Base-by-base conservation (phyloP, 2,329 filamentous ascomycete genomes). In the Chrysosporium queenslandicum region DNA sequence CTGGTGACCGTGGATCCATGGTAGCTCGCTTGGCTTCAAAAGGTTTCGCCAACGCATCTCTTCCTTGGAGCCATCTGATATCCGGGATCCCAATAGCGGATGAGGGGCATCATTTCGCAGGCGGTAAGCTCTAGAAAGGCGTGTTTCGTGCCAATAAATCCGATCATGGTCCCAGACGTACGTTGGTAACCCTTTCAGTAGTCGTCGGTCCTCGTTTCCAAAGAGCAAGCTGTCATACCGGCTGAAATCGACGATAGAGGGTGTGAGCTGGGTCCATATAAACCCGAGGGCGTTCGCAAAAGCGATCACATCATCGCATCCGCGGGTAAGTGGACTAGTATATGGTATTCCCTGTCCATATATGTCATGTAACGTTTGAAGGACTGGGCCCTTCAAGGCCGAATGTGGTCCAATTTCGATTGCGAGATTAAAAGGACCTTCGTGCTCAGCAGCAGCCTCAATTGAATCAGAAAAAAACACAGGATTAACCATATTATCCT, bases 391-490 rank as follows among this genome's bases (percentile, higher is more conserved):
- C 6, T 56, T 52, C 1, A 71, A 61, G 1, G 67, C 64, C 0
- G 55, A 51, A 46, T 71, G 68, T 12, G 69, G 68, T 2, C 69
- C 69, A 37, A 72, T 52, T 55, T 70, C 68, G 2, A 69, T 9
- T 1, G 61, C 40, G 29, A 59, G 47, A 55, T 53, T 29, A 43
- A 53, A 41, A 9, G 53, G 43, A 3, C 39, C 52, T 43, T 51
- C 52, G 34, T 25, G 25, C 4, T 36, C 30, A 12, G 23, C 50
- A 34, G 55, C 50, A 8, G 50, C 32, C 14, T 18, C 16, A 8
- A 68, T 36, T 21, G 63, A 63, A 21, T 61, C 52, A 14, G 58
- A 59, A 56, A 72, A 73, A 1, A 64, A 57, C 2, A 73, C 69
- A 7, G 68, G 53, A 1, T 59, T 58, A 0, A 61, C 51, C 58